Percentiles rank a stretch among this genome's conserved stretches.
Evolutionary conservation across 352 stramenopile species (phyloP).

Genomic region (Pythium grandisporangium): DNA sequence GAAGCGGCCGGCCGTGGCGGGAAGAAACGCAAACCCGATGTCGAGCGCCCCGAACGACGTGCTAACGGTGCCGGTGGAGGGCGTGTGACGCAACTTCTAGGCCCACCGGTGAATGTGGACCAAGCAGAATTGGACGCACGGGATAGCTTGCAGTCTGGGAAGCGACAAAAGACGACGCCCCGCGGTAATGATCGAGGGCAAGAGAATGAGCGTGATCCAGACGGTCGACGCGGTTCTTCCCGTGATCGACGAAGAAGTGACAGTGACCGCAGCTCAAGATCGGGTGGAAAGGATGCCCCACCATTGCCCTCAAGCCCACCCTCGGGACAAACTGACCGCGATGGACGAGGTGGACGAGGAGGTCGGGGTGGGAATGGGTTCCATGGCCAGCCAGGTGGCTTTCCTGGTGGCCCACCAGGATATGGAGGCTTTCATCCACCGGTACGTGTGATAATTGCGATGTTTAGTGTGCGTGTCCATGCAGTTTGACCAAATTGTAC

Average conservation of each 20-base stretch:
- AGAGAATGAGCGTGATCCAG: conserved; percentile 16
- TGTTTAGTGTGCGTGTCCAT: not conserved
- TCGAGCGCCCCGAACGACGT: not conserved
- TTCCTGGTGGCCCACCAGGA: conserved; percentile 48
- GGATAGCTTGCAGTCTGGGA: conserved; percentile 41
- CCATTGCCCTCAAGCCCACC: conserved; percentile 1
- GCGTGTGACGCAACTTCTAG: conserved; percentile 41
- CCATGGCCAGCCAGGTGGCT: conserved; percentile 30
- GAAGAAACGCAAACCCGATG: conserved; percentile 17
- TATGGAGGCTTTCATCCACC: conserved; percentile 46
- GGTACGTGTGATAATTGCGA: conserved; percentile 41
- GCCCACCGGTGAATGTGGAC: conserved; percentile 67
- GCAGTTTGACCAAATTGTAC: not conserved
- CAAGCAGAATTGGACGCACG: conserved; percentile 67
- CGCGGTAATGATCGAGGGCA: conserved; percentile 13
- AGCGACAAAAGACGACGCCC: conserved; percentile 39
- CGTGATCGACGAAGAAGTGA: conserved; percentile 15
- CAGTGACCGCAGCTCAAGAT: conserved; percentile 5
- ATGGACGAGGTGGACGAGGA: conserved; percentile 7
- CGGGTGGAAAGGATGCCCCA: not conserved
- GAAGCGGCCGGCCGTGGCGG: conserved; percentile 3
- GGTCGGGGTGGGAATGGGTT: conserved; percentile 6
- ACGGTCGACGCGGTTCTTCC: conserved; percentile 7
- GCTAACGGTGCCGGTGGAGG: conserved; percentile 10
- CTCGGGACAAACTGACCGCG: conserved; percentile 9